Conservation (phyloP, 805 yeast species). For the Candida sithepensis region DNA sequence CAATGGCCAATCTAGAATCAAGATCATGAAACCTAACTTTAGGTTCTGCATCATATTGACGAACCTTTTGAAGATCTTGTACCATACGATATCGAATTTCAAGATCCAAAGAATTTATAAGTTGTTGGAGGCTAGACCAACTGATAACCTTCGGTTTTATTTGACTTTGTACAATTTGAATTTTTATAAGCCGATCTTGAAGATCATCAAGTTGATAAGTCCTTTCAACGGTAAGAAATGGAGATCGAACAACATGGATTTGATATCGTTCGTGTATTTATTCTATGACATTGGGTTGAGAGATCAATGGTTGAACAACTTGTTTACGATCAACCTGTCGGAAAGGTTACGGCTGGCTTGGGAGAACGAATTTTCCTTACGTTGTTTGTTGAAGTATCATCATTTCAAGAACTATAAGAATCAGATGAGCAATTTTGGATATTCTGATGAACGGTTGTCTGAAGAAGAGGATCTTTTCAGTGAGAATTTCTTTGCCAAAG, state of each 20-base stretch:
- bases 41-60: constrained; percentile 46
- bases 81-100: constrained; percentile 52
- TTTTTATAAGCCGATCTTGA: constrained; percentile 66
- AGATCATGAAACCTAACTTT: constrained; percentile 24
- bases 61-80: constrained; percentile 52
- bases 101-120: constrained; percentile 73
- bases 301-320: constrained; percentile 90
- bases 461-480: constrained; percentile 8
- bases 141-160: constrained; percentile 55
- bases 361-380: constrained; percentile 79
- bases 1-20: constrained; percentile 23
- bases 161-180: constrained; percentile 58
- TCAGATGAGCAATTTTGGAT: constrained; percentile 56
- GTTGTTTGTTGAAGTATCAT: constrained; percentile 77
- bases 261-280: constrained; percentile 81
- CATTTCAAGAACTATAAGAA: constrained; percentile 54
- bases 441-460: constrained; percentile 31
- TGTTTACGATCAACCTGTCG: constrained; percentile 68
- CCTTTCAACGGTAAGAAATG: constrained; percentile 94
- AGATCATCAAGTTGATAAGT: constrained; percentile 70
- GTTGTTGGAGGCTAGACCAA: constrained; percentile 59
- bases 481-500: constrained; percentile 5
- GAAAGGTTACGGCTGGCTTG: constrained; percentile 72
- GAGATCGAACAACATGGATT: constrained; percentile 90
- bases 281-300: constrained; percentile 66